These are phyloP conservation scores for Lachancea kluyveri DNA, from an alignment of 805 yeast species.

Conservation along the genomic window DNA sequence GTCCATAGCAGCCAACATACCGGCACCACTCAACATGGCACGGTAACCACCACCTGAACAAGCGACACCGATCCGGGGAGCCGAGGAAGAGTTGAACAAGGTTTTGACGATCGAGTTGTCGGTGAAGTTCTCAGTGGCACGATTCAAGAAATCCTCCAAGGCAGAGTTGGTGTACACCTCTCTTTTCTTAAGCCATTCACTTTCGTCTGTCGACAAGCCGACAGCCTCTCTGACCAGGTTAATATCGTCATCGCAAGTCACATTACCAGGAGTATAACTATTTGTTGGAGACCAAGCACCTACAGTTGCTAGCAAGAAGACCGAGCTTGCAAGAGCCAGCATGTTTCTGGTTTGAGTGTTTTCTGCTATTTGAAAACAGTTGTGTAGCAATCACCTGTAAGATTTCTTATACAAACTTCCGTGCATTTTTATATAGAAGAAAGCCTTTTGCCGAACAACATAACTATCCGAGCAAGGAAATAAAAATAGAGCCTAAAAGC, in stretches of 20 bases:
- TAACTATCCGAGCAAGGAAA: no score
- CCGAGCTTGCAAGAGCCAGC: no score
- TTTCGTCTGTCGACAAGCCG: slow-evolving; percentile 40
- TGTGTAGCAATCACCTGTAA: no score
- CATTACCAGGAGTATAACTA: slow-evolving; percentile 55
- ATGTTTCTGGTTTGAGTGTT: no score
- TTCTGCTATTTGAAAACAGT: no score
- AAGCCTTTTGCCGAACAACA: no score
- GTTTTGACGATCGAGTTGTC: slow-evolving; percentile 13
- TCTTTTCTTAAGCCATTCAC: slow-evolving; percentile 46
- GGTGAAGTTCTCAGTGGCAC: slow-evolving; percentile 20
- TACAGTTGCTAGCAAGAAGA: slow-evolving; percentile 6
- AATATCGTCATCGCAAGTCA: slow-evolving; percentile 45
- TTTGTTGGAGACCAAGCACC: slow-evolving; percentile 49
- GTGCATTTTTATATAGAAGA: no score
- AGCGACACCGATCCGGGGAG: slow-evolving; percentile 47
- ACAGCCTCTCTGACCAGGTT: slow-evolving; percentile 43
- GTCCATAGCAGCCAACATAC: slow-evolving; percentile 73
- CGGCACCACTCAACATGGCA: slow-evolving; percentile 84
- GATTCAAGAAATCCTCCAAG: slow-evolving; percentile 29
- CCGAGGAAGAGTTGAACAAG: slow-evolving; percentile 18
- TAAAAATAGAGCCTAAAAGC: no score
- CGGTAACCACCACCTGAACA: slow-evolving; percentile 88
- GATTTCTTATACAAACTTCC: no score
- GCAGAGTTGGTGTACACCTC: slow-evolving; percentile 40